phyloP scores from a whole-genome alignment of 345 rosid genomes.

The Triadica sebifera region DNA sequence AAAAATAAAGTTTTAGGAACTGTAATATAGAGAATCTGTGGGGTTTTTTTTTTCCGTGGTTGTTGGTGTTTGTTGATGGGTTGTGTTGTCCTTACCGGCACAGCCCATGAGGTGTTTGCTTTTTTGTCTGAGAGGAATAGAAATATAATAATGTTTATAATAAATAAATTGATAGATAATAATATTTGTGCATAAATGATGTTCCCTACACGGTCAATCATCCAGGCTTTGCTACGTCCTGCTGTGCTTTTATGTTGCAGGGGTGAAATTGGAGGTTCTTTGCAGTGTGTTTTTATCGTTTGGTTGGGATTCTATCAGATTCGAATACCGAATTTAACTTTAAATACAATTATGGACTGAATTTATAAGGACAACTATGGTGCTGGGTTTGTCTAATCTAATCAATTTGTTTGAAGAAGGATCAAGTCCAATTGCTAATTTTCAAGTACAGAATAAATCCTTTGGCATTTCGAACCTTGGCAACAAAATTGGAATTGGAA shows the following conservation, averaged over 20 bases:
- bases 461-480: too few relatives aligned
- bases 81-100: neutral
- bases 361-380: too few relatives aligned
- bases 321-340: neutral
- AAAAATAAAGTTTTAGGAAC: neutral
- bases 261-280: too few relatives aligned
- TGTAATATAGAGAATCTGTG: neutral
- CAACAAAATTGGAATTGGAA: too few relatives aligned
- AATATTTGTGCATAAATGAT: neutral
- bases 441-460: too few relatives aligned
- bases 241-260: neutral
- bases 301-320: neutral
- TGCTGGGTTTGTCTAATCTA: neutral
- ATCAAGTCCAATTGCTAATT: neutral
- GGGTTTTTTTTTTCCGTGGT: neutral
- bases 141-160: conserved; percentile 1
- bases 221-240: neutral
- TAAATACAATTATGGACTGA: too few relatives aligned
- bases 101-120: conserved; percentile 13
- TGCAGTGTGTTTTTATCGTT: too few relatives aligned
- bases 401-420: neutral
- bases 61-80: conserved; percentile 1
- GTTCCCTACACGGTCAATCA: neutral
- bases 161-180: conserved; percentile 1
- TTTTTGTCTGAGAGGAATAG: conserved; percentile 19